Percentiles rank a stretch among this genome's conserved stretches.
Conservation (phyloP, 306 rosid genomes). For the Begonia peltatifolia region DNA sequence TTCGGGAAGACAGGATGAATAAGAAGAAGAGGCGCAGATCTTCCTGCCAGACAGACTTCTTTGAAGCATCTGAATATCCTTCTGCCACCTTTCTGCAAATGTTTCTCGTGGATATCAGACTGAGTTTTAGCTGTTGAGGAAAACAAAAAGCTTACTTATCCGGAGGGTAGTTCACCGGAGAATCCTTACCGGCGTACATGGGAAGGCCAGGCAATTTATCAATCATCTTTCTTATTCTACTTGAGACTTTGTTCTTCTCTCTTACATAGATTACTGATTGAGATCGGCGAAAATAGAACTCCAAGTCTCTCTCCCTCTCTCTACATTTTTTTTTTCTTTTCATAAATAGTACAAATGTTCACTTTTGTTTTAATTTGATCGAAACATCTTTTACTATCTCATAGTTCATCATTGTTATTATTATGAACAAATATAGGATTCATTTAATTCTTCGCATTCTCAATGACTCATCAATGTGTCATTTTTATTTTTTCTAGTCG, state of each 20-base stretch:
- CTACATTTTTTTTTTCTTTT: background rate
- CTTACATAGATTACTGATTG: too few relatives aligned
- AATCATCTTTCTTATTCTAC: background rate
- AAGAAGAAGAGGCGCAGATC: background rate
- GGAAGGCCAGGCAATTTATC: constrained; percentile 12
- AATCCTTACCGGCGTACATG: constrained; percentile 12
- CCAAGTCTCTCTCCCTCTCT: background rate
- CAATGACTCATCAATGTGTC: too few relatives aligned
- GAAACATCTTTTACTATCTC: too few relatives aligned
- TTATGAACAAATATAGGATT: too few relatives aligned
- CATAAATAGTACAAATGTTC: too few relatives aligned
- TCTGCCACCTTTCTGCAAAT: constrained; percentile 6
- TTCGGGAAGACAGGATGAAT: background rate
- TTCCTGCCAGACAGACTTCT: background rate
- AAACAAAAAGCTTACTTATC: background rate
- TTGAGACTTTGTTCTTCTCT: too few relatives aligned
- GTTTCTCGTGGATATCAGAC: background rate
- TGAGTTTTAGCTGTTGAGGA: background rate
- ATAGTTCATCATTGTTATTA: too few relatives aligned
- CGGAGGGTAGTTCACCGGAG: background rate
- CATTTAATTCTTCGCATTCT: too few relatives aligned
- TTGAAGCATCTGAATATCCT: constrained; percentile 1
- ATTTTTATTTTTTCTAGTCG: too few relatives aligned
- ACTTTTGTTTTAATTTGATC: too few relatives aligned
- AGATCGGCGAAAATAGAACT: too few relatives aligned